These are phyloP conservation scores for Rhinocladiella similis DNA, from an alignment of 2,329 filamentous ascomycete genomes.

Conservation along the genomic window DNA sequence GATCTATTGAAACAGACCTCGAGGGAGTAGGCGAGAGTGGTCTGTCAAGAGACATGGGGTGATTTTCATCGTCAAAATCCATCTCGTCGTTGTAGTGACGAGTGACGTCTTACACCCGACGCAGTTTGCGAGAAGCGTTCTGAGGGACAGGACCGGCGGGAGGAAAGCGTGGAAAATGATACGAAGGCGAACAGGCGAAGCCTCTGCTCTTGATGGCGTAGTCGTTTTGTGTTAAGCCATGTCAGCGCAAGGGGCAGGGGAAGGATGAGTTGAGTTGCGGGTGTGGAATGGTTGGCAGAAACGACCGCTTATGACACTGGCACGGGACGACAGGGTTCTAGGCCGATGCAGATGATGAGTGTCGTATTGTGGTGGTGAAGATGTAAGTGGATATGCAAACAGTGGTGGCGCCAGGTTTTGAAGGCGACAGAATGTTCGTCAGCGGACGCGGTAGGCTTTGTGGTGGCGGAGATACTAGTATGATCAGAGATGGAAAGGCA, in stretches of 20 bases:
- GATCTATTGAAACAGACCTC: conserved; percentile 25
- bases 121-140: neutral
- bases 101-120: neutral
- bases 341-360: conserved; percentile 1
- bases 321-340: neutral
- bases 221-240: neutral
- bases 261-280: neutral
- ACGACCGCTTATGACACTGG: neutral
- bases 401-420: neutral
- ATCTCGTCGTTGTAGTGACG: conserved; percentile 12
- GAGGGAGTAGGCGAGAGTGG: conserved; percentile 29
- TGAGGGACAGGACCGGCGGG: neutral
- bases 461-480: neutral
- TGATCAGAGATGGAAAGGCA: neutral
- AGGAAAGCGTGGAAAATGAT: neutral
- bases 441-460: neutral
- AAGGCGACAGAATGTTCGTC: neutral
- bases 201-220: neutral
- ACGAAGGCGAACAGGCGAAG: neutral
- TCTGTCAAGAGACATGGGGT: conserved; percentile 18
- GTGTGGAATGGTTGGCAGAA: neutral
- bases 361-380: neutral
- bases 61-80: conserved; percentile 19
- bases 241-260: conserved; percentile 1
- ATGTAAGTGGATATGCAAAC: neutral